Conservation (phyloP, 2,329 filamentous ascomycete genomes). For the Exophiala phaeomuriformis region DNA sequence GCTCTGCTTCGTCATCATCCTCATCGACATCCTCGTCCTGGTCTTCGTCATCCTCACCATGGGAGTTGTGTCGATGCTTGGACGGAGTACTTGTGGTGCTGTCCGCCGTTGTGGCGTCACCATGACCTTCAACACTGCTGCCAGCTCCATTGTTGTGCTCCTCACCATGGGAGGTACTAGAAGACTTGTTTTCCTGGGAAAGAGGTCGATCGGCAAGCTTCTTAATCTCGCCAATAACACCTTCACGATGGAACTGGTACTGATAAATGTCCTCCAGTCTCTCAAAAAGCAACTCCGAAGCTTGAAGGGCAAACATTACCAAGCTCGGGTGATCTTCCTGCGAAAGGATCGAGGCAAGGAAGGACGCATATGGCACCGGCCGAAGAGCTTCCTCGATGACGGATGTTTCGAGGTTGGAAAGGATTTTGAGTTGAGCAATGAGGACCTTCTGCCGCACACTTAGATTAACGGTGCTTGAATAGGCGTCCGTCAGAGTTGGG, state of each 20-base stretch:
- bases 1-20: slow-evolving; percentile 46
- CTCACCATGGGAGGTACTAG: slow-evolving; percentile 29
- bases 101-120: not conserved
- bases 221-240: slow-evolving; percentile 83
- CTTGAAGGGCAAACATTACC: slow-evolving; percentile 79
- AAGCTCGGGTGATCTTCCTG: slow-evolving; percentile 87
- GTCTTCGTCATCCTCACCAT: slow-evolving; percentile 45
- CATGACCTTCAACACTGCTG: not conserved
- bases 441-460: slow-evolving; percentile 92
- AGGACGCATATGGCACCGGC: slow-evolving; percentile 89
- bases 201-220: slow-evolving; percentile 56
- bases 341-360: slow-evolving; percentile 86
- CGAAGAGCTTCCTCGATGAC: slow-evolving; percentile 81
- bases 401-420: slow-evolving; percentile 80
- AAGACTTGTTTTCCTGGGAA: slow-evolving; percentile 4
- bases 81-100: slow-evolving; percentile 21
- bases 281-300: slow-evolving; percentile 77
- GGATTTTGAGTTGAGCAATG: slow-evolving; percentile 93
- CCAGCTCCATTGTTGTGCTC: slow-evolving; percentile 22
- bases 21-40: slow-evolving; percentile 50
- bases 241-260: slow-evolving; percentile 95
- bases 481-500: slow-evolving; percentile 90
- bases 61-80: slow-evolving; percentile 32
- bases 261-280: slow-evolving; percentile 82
- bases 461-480: slow-evolving; percentile 94